Evolutionary conservation across 2,329 filamentous ascomycete species (phyloP).

Genomic region (Trichoderma sp.): DNA sequence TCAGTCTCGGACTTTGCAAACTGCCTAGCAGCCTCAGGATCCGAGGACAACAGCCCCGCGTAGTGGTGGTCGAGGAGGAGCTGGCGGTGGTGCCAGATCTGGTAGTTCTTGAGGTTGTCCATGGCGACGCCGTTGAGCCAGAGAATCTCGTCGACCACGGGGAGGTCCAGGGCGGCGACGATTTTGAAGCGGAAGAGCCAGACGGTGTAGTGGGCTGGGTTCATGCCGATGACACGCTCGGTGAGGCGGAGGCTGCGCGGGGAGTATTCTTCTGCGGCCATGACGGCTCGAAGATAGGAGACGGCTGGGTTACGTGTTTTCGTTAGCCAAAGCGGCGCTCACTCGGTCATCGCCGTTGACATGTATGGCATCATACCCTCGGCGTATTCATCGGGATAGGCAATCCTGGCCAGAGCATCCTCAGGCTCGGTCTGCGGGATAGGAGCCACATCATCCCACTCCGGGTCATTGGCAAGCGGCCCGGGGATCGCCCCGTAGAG

Average conservation of each 20-base stretch:
- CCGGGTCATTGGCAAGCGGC: constrained; percentile 57
- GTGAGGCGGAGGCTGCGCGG: constrained; percentile 77
- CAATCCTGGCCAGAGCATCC: constrained; percentile 83
- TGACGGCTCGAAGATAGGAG: constrained; percentile 88
- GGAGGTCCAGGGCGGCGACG: constrained; percentile 62
- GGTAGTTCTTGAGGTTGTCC: constrained; percentile 92
- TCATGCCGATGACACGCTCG: constrained; percentile 85
- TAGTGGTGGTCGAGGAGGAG: constrained; percentile 59
- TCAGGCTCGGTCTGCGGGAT: constrained; percentile 82
- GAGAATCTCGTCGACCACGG: constrained; percentile 67
- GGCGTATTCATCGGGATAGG: constrained; percentile 84
- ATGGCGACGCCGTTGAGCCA: constrained; percentile 87
- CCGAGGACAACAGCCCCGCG: constrained; percentile 49
- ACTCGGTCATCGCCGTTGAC: background rate
- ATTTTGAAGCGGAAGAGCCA: constrained; percentile 92
- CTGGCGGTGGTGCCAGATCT: constrained; percentile 84
- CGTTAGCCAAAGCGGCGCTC: background rate
- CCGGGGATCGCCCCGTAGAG: constrained; percentile 51
- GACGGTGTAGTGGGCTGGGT: constrained; percentile 96
- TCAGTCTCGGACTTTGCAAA: constrained; percentile 64
- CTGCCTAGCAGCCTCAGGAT: constrained; percentile 51
- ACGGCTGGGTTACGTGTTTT: constrained; percentile 55
- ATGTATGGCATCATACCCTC: constrained; percentile 56
- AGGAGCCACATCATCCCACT: constrained; percentile 80
- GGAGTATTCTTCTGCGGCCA: constrained; percentile 83